A percentile compares a stretch with the other conserved stretches of the same genome.
phyloP scores from a whole-genome alignment of 1,284 basidiomycete genomes.

The Puccinia triticina region DNA sequence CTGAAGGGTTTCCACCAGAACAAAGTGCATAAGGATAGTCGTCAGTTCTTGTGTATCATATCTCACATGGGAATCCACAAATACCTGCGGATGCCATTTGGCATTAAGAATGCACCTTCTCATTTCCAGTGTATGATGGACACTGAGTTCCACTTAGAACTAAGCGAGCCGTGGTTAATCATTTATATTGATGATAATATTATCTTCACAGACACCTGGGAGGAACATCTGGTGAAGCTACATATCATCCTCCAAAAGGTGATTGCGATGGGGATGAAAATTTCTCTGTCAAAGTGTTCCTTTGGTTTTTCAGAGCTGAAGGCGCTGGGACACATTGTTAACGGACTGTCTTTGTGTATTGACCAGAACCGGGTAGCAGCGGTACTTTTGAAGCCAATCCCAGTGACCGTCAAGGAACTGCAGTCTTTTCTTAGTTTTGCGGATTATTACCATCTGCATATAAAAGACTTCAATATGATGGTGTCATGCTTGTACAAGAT shows the following conservation, averaged over 20 bases:
- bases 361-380: too few relatives aligned
- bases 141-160: not conserved
- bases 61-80: not conserved
- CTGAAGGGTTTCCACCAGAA: too few relatives aligned
- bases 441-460: not conserved
- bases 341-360: too few relatives aligned
- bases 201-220: not conserved
- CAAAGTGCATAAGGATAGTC: not conserved
- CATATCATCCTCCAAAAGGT: not conserved
- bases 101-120: slow-evolving; percentile 18
- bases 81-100: not conserved
- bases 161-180: too few relatives aligned
- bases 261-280: not conserved
- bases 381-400: too few relatives aligned
- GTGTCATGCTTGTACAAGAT: not conserved
- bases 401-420: not conserved
- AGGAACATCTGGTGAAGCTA: not conserved
- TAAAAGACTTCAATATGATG: not conserved
- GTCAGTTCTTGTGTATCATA: not conserved
- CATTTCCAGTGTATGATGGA: slow-evolving; percentile 1
- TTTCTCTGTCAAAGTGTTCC: too few relatives aligned
- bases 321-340: too few relatives aligned
- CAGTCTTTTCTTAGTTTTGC: not conserved
- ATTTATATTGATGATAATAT: slow-evolving; percentile 14
- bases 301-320: not conserved